These are phyloP conservation scores for Filobasidium floriforme DNA, from an alignment of 768 basidiomycete species.

Conservation along the genomic window DNA sequence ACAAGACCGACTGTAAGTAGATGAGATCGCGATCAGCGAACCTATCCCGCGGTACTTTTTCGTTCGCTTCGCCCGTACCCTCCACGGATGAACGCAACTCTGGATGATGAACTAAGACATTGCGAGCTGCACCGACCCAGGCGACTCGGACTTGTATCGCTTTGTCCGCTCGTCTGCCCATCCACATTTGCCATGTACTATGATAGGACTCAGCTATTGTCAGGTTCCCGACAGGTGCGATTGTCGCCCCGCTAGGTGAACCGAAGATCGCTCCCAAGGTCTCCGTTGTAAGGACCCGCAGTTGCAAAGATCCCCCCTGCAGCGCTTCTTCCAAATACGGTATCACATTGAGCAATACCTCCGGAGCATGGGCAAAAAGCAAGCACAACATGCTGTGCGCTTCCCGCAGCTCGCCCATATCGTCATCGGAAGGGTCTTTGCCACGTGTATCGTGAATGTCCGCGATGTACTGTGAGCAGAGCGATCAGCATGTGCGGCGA, in stretches of 20 bases:
- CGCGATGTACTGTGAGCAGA: conserved; percentile 61
- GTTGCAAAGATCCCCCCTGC: conserved; percentile 60
- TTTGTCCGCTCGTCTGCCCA: conserved; percentile 70
- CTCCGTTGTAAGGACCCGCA: conserved; percentile 74
- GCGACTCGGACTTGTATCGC: conserved; percentile 61
- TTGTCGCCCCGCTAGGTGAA: conserved; percentile 2
- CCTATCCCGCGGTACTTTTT: background rate
- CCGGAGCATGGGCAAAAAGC: conserved; percentile 69
- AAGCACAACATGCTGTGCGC: conserved; percentile 80
- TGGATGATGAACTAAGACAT: conserved; percentile 58
- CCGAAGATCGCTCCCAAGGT: conserved; percentile 83
- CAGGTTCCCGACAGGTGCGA: background rate
- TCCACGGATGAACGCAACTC: conserved; percentile 66
- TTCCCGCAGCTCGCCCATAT: conserved; percentile 46
- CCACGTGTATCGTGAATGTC: conserved; percentile 59
- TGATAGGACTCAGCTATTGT: conserved; percentile 10
- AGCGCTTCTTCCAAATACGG: conserved; percentile 89
- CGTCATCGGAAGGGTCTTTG: conserved; percentile 31
- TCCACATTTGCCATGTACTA: conserved; percentile 75
- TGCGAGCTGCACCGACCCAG: conserved; percentile 64
- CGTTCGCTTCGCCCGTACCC: conserved; percentile 52
- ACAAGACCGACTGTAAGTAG: conserved; percentile 47
- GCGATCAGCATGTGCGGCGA: background rate
- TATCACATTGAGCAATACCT: conserved; percentile 77
- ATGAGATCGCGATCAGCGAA: background rate